Evolutionary conservation across 2,329 filamentous ascomycete genomes (phyloP).

Genomic region (Colletotrichum sp.): DNA sequence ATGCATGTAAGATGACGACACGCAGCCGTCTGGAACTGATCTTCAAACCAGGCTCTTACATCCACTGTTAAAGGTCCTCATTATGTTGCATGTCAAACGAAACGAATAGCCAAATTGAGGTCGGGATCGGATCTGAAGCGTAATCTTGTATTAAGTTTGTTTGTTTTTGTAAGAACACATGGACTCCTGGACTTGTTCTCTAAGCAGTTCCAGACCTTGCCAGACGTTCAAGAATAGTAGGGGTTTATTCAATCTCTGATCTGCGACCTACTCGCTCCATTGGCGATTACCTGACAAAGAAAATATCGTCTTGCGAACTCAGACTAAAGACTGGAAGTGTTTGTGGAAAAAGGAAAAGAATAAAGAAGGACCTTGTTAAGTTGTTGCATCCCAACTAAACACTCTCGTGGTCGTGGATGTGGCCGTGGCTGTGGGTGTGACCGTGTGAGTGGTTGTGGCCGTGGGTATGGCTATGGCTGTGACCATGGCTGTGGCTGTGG

Average conservation of each 20-base stretch:
- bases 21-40: neutral
- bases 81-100: neutral
- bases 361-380: neutral
- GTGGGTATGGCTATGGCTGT: neutral
- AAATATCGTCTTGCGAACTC: neutral
- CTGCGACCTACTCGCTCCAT: neutral
- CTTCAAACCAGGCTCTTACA: neutral
- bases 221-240: neutral
- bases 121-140: neutral
- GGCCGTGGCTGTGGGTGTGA: neutral
- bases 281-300: neutral
- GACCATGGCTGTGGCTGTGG: neutral
- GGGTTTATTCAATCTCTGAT: neutral
- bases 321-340: neutral
- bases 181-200: neutral
- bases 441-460: neutral
- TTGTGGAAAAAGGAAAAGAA: neutral
- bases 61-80: neutral
- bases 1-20: neutral
- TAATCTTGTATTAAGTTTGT: neutral
- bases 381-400: neutral
- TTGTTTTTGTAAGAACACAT: neutral
- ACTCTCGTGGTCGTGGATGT: neutral
- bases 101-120: neutral
- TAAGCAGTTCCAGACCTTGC: neutral